These are phyloP conservation scores for Plasmodium knowlesi DNA, from an alignment of 169 alveolate species.

Conservation along the genomic window DNA sequence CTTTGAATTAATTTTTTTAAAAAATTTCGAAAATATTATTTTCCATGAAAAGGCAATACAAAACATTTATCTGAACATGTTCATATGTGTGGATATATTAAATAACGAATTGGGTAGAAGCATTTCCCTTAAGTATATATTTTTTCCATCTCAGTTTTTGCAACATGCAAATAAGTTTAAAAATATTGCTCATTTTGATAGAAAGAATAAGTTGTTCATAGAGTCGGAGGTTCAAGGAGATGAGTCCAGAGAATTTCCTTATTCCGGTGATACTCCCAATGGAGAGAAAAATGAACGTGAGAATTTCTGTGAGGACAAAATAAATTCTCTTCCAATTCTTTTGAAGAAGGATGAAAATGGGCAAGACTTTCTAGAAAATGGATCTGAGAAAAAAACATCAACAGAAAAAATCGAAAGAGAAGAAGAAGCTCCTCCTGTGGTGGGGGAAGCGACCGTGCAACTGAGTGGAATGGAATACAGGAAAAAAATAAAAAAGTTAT, in stretches of 20 bases:
- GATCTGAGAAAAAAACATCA: not conserved
- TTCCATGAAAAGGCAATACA: constrained; percentile 60
- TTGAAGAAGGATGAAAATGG: not conserved
- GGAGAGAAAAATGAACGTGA: not conserved
- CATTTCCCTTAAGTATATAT: constrained; percentile 55
- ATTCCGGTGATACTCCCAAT: not conserved
- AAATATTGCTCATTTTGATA: constrained; percentile 28
- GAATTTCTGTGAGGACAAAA: not conserved
- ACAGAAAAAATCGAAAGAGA: not conserved
- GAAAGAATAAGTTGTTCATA: constrained; percentile 19
- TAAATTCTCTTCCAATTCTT: not conserved
- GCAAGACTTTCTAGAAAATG: not conserved
- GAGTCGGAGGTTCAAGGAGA: not conserved
- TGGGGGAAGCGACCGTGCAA: not conserved
- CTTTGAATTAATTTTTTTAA: constrained; percentile 59
- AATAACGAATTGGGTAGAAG: constrained; percentile 42
- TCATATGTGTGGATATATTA: constrained; percentile 71
- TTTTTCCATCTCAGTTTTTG: constrained; percentile 40
- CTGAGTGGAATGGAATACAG: constrained; percentile 33
- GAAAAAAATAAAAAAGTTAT: constrained; percentile 48
- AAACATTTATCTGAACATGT: constrained; percentile 66
- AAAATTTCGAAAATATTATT: constrained; percentile 59
- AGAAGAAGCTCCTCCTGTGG: not conserved
- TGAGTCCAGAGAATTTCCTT: not conserved
- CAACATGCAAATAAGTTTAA: constrained; percentile 1